A percentile compares a stretch with the other conserved stretches of the same genome.
Evolutionary conservation across 2,329 filamentous ascomycete species (phyloP).

Genomic region (Botrytis fabae): DNA sequence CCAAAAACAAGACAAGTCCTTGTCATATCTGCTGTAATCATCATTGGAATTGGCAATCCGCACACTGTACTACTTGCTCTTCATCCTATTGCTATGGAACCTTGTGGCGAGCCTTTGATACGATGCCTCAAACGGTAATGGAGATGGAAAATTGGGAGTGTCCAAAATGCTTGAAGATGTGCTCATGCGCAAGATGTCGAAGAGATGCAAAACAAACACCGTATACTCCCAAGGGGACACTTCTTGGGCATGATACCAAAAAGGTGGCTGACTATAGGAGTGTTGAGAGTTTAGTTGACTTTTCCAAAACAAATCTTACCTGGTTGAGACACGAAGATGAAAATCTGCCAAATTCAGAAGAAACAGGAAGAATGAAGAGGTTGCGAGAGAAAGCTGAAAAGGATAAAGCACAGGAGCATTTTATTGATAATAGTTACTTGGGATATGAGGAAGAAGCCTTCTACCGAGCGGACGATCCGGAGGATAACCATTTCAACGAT

Average conservation of each 20-base stretch:
- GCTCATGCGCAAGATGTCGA: conserved; percentile 80
- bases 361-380: conserved; percentile 42
- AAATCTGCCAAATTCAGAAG: conserved; percentile 44
- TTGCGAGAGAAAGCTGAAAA: conserved; percentile 40
- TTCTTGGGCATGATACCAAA: conserved; percentile 87
- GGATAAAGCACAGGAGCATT: conserved; percentile 37
- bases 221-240: conserved; percentile 82
- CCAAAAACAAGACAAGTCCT: conserved; percentile 51
- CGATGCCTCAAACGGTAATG: conserved; percentile 80
- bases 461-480: conserved; percentile 16
- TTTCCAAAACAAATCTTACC: conserved; percentile 80
- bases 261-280: conserved; percentile 89
- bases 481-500: conserved; percentile 26
- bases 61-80: conserved; percentile 74
- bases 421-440: conserved; percentile 32
- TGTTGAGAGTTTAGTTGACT: conserved; percentile 87
- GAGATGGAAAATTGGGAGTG: conserved; percentile 83
- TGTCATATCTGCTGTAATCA: conserved; percentile 85
- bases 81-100: conserved; percentile 90
- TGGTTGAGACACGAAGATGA: conserved; percentile 70
- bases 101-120: conserved; percentile 86
- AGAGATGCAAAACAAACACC: conserved; percentile 66
- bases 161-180: conserved; percentile 81
- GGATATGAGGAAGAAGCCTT: conserved; percentile 24
- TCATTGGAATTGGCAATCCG: conserved; percentile 82